phyloP scores from a whole-genome alignment of 2,329 filamentous ascomycete genomes.

The Aureobasidium namibiae region DNA sequence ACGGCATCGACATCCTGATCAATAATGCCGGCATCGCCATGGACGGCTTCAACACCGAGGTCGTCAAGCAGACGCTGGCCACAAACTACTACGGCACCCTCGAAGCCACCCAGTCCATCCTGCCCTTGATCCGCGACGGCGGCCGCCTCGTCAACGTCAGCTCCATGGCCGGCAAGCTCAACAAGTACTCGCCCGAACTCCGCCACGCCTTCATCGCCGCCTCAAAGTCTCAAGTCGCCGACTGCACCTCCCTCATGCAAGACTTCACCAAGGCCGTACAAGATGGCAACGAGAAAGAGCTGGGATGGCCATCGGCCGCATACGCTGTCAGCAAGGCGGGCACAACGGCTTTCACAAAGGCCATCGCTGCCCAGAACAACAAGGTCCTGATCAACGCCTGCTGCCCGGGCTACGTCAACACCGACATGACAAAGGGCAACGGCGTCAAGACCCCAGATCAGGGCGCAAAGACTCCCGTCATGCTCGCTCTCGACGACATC shows the following conservation, averaged over 20 bases:
- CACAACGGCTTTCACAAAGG: slow-evolving; percentile 28
- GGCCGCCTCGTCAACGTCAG: slow-evolving; percentile 45
- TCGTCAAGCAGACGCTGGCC: slow-evolving; percentile 42
- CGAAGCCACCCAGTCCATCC: slow-evolving; percentile 35
- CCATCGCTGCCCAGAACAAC: slow-evolving; percentile 24
- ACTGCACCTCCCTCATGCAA: slow-evolving; percentile 42
- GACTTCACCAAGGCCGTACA: slow-evolving; percentile 40
- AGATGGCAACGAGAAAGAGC: slow-evolving; percentile 37
- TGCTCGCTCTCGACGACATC: slow-evolving; percentile 28
- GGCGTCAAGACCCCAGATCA: slow-evolving; percentile 28
- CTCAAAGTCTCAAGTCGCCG: slow-evolving; percentile 29
- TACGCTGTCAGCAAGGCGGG: slow-evolving; percentile 38
- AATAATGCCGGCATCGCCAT: slow-evolving; percentile 47
- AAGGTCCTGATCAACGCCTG: slow-evolving; percentile 28
- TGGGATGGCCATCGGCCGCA: slow-evolving; percentile 42
- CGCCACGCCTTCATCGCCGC: slow-evolving; percentile 35
- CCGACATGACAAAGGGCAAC: slow-evolving; percentile 29
- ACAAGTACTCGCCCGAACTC: slow-evolving; percentile 39
- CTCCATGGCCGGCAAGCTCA: slow-evolving; percentile 37
- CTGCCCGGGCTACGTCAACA: slow-evolving; percentile 30
- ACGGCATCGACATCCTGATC: slow-evolving; percentile 45
- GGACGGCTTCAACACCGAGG: slow-evolving; percentile 38
- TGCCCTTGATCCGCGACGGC: slow-evolving; percentile 37
- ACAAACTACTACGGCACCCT: slow-evolving; percentile 48
- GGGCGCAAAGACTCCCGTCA: slow-evolving; percentile 28